These are phyloP conservation scores for Hypoxylon sp. DNA, from an alignment of 2,329 filamentous ascomycete species.

Conservation along the genomic window DNA sequence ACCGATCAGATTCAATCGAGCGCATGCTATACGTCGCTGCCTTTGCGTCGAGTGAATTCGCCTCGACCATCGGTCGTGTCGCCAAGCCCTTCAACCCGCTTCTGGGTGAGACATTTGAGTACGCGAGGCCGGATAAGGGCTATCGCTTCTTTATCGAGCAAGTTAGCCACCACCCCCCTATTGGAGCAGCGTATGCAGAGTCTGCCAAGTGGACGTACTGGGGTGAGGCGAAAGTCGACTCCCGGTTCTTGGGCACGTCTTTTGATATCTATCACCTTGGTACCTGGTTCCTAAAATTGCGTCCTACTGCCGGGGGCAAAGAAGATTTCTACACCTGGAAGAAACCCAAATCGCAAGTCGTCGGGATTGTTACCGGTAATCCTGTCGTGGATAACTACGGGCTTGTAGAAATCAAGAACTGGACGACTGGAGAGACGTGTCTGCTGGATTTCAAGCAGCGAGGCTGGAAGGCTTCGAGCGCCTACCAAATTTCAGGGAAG, in stretches of 20 bases:
- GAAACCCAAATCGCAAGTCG: constrained; percentile 97
- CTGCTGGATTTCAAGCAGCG: constrained; percentile 92
- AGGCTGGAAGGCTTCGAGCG: constrained; percentile 94
- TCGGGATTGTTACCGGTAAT: constrained; percentile 97
- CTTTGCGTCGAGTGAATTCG: constrained; percentile 96
- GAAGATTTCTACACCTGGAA: constrained; percentile 98
- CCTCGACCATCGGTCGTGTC: constrained; percentile 95
- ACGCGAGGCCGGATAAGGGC: constrained; percentile 93
- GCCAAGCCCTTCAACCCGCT: constrained; percentile 99
- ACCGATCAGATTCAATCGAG: constrained; percentile 88
- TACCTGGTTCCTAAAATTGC: constrained; percentile 94
- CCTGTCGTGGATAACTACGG: constrained; percentile 99
- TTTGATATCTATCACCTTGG: constrained; percentile 97
- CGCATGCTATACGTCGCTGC: constrained; percentile 94
- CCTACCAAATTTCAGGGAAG: constrained; percentile 89
- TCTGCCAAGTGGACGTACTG: constrained; percentile 96
- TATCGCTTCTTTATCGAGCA: constrained; percentile 99
- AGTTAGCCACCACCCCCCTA: constrained; percentile 95
- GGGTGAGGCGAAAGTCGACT: constrained; percentile 94
- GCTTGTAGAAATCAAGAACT: constrained; percentile 96
- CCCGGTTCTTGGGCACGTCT: constrained; percentile 97
- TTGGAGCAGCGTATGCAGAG: constrained; percentile 94
- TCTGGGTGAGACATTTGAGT: constrained; percentile 96
- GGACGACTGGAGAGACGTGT: constrained; percentile 93
- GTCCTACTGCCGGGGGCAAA: constrained; percentile 80